A percentile compares a stretch with the other conserved stretches of the same genome.
phyloP scores from a whole-genome alignment of 305 asterid species.

The Andrographis paniculata region DNA sequence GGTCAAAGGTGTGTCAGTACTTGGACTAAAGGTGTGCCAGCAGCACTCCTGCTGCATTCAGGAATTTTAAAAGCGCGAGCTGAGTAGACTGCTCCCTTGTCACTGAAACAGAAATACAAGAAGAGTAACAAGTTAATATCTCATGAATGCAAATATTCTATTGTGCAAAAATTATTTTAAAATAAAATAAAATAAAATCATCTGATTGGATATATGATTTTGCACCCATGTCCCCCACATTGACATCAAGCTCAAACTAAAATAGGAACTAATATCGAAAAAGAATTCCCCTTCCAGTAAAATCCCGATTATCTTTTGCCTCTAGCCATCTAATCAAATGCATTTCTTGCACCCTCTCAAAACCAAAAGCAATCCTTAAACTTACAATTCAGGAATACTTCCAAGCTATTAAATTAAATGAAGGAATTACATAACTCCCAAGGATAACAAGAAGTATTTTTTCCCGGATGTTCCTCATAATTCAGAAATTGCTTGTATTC shows the following conservation, averaged over 20 bases:
- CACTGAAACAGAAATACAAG: conserved; percentile 37
- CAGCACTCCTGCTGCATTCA: conserved; percentile 92
- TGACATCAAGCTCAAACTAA: conserved; percentile 4
- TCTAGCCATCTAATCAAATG: no score
- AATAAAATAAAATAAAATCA: not conserved
- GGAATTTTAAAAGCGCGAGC: conserved; percentile 92
- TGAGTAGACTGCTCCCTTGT: conserved; percentile 90
- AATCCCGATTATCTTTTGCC: no score
- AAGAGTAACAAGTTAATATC: not conserved
- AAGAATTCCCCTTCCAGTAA: no score
- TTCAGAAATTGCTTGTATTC: not conserved
- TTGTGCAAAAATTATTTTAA: conserved; percentile 3
- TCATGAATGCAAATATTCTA: not conserved
- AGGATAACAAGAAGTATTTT: not conserved
- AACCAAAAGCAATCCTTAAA: conserved; percentile 5
- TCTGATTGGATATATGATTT: not conserved
- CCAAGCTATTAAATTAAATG: not conserved
- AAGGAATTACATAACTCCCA: not conserved
- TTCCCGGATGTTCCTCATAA: not conserved
- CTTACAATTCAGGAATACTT: not conserved
- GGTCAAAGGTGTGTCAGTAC: conserved; percentile 35
- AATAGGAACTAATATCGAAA: not conserved
- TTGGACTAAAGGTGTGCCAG: conserved; percentile 92
- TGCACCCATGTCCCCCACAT: no score
- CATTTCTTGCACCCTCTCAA: no score